Percentiles rank a stretch among this genome's conserved stretches.
Evolutionary conservation across 768 basidiomycete species (phyloP).

Genomic region (Boletus sensibilis): DNA sequence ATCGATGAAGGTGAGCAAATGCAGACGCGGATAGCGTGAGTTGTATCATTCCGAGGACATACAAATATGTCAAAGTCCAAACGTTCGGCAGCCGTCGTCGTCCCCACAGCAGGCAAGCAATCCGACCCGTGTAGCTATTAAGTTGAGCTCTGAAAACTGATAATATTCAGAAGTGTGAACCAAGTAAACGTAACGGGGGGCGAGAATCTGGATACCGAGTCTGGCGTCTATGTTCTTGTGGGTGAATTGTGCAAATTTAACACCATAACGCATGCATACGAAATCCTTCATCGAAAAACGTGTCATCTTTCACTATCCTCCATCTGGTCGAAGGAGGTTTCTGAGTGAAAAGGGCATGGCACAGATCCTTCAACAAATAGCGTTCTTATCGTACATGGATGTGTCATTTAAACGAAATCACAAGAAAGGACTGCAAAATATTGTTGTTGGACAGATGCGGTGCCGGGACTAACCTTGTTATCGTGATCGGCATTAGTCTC

Average conservation of each 20-base stretch:
- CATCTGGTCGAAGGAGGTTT: neutral
- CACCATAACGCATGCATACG: neutral
- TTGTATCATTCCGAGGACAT: neutral
- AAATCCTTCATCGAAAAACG: neutral
- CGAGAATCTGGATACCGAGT: neutral
- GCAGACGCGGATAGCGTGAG: neutral
- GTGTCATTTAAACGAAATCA: neutral
- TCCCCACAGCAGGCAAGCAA: neutral
- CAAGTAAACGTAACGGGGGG: neutral
- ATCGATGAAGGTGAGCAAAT: too few species aligned
- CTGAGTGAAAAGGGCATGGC: neutral
- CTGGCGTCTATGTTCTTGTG: neutral
- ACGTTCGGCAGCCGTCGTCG: neutral
- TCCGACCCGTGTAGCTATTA: neutral
- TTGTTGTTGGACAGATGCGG: neutral
- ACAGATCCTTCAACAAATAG: neutral
- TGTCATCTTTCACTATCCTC: neutral
- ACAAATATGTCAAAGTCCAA: neutral
- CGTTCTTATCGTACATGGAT: neutral
- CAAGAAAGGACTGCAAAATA: neutral
- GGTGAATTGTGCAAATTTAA: neutral
- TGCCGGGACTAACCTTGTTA: slow-evolving; percentile 1
- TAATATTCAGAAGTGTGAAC: too few species aligned
- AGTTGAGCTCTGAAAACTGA: neutral
- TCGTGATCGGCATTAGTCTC: neutral